phyloP scores from a whole-genome alignment of 768 basidiomycete genomes.

The Lactarius sp. region DNA sequence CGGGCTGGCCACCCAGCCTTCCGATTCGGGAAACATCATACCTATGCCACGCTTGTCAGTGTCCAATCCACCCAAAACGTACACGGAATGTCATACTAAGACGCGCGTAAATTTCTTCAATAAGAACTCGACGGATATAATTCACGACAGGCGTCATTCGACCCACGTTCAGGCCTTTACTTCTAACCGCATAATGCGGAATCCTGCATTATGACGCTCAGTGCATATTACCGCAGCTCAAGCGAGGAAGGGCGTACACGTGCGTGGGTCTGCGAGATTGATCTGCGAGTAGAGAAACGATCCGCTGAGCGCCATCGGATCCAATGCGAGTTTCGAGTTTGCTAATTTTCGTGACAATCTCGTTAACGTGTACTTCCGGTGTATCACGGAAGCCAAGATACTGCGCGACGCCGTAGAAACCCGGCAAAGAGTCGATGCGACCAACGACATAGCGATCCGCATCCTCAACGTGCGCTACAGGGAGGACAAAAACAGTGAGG shows the following conservation, averaged over 20 bases:
- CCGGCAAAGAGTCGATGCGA: constrained; percentile 51
- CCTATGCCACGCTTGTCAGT: constrained; percentile 31
- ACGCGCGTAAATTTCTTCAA: constrained; percentile 61
- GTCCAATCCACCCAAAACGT: neutral
- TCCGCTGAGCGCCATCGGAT: constrained; percentile 32
- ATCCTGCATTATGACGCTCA: constrained; percentile 35
- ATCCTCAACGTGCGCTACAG: constrained; percentile 43
- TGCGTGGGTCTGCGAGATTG: constrained; percentile 46
- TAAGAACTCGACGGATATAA: constrained; percentile 45
- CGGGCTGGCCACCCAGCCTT: constrained; percentile 50
- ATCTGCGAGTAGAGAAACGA: constrained; percentile 39
- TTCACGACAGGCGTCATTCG: constrained; percentile 35
- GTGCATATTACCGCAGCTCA: neutral
- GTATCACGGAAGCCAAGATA: constrained; percentile 59
- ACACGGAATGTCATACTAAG: constrained; percentile 37
- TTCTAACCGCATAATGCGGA: constrained; percentile 54
- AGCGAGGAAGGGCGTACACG: constrained; percentile 40
- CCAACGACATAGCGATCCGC: constrained; percentile 52
- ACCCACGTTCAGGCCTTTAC: constrained; percentile 35
- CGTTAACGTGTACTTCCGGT: constrained; percentile 33
- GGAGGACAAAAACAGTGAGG: constrained; percentile 51
- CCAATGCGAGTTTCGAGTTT: constrained; percentile 42
- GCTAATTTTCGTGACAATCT: constrained; percentile 49
- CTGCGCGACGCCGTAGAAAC: constrained; percentile 58
- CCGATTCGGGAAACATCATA: constrained; percentile 60